Conservation (phyloP, 176 grass and related monocot species). For the Thinopyrum elongatum region DNA sequence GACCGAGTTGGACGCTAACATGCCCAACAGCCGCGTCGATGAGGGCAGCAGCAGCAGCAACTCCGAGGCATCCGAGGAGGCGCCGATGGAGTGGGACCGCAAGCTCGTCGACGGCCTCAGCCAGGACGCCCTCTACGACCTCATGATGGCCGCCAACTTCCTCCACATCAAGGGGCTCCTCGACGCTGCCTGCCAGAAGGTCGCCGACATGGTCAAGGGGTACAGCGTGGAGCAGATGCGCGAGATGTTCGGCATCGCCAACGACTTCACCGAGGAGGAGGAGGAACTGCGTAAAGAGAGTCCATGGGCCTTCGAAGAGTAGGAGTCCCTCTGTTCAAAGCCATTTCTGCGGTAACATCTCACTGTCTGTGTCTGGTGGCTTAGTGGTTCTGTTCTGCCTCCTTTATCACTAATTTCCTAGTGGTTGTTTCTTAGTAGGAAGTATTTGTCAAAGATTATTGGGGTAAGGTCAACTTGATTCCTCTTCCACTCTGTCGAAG, state of each 20-base stretch:
- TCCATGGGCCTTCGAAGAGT: neutral
- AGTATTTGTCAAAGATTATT: neutral
- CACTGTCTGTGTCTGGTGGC: neutral
- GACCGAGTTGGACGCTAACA: no score
- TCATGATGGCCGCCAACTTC: neutral
- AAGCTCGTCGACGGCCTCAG: neutral
- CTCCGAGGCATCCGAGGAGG: neutral
- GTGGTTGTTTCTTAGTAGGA: neutral
- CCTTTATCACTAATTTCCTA: neutral
- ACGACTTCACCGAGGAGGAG: neutral
- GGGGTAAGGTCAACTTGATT: neutral
- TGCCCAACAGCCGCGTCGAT: no score
- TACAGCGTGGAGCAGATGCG: neutral
- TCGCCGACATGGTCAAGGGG: neutral
- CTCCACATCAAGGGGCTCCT: neutral
- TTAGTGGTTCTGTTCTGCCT: neutral
- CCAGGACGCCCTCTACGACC: neutral
- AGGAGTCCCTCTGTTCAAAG: neutral
- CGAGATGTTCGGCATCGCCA: neutral
- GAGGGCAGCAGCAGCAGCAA: neutral
- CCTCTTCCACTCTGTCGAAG: neutral
- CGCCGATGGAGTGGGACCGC: neutral
- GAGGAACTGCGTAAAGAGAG: neutral
- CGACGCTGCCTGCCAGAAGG: neutral
- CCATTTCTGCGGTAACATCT: neutral